Percentiles rank a stretch among this genome's conserved stretches.
phyloP scores from a whole-genome alignment of 768 basidiomycete genomes.

The Pholiota microspora region DNA sequence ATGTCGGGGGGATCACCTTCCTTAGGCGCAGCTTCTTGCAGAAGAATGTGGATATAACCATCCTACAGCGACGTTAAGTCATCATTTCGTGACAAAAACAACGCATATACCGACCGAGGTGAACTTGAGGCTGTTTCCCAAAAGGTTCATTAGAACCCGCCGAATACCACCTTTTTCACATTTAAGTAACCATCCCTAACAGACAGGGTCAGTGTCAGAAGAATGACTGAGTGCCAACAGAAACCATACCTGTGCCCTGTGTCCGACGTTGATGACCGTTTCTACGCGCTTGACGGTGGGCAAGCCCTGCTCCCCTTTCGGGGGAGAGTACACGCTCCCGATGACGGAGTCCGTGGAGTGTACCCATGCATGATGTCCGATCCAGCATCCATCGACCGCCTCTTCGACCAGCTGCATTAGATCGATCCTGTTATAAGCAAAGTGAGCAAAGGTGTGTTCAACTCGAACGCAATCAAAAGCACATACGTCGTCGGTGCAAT shows the following conservation, averaged over 20 bases:
- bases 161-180: constrained; percentile 94
- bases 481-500: constrained; percentile 66
- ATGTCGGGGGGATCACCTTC: constrained; percentile 53
- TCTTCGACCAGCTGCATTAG: constrained; percentile 83
- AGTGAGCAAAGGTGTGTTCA: no score
- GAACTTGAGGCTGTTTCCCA: constrained; percentile 93
- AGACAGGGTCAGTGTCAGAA: not conserved
- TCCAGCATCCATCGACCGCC: constrained; percentile 92
- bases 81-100: not conserved
- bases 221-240: no score
- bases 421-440: constrained; percentile 49
- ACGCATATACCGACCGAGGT: constrained; percentile 55
- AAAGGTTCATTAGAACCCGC: constrained; percentile 90
- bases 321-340: constrained; percentile 90
- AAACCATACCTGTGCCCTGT: constrained; percentile 53
- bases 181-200: constrained; percentile 79
- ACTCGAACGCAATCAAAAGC: no score
- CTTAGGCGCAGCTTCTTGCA: constrained; percentile 67
- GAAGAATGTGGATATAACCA: constrained; percentile 83
- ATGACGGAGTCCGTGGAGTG: constrained; percentile 74
- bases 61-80: constrained; percentile 39
- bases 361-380: constrained; percentile 83
- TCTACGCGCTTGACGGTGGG: constrained; percentile 60
- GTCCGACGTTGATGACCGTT: constrained; percentile 84
- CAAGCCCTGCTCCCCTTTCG: constrained; percentile 50